Percentiles rank a stretch among this genome's conserved stretches.
Evolutionary conservation across 169 alveolate genomes (phyloP).

Genomic region (Condylostoma magnum): DNA sequence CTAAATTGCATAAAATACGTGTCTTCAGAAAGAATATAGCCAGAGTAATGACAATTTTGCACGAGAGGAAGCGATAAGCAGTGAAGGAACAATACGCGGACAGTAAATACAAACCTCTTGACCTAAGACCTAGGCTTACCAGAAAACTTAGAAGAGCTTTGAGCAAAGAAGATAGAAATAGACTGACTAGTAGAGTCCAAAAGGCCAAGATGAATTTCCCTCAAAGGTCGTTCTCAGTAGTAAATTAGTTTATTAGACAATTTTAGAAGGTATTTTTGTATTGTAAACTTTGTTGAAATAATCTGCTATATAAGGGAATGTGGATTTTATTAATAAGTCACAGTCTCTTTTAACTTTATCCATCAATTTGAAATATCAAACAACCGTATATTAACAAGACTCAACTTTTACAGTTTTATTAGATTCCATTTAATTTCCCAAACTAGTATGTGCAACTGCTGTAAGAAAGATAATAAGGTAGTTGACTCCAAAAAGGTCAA

Average conservation of each 20-base stretch:
- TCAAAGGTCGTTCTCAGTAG: conserved; percentile 73
- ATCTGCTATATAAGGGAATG: too few relatives aligned
- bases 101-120: conserved; percentile 82
- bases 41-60: conserved; percentile 90
- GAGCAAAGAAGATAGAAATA: conserved; percentile 82
- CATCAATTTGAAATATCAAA: too few relatives aligned
- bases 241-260: too few relatives aligned
- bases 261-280: too few relatives aligned
- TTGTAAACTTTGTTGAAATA: too few relatives aligned
- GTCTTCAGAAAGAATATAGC: conserved; percentile 92
- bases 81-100: conserved; percentile 79
- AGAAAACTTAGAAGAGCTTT: conserved; percentile 89
- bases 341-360: too few relatives aligned
- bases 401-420: too few relatives aligned
- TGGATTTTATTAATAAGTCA: too few relatives aligned
- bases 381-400: too few relatives aligned
- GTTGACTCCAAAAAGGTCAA: background rate
- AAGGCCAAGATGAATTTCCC: conserved; percentile 75
- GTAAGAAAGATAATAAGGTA: too few relatives aligned
- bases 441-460: too few relatives aligned
- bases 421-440: too few relatives aligned
- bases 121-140: conserved; percentile 90
- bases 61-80: conserved; percentile 85
- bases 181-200: conserved; percentile 79
- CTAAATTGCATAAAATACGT: conserved; percentile 85